phyloP scores from a whole-genome alignment of 2,329 filamentous ascomycete genomes.

The Claviceps pazoutovae region DNA sequence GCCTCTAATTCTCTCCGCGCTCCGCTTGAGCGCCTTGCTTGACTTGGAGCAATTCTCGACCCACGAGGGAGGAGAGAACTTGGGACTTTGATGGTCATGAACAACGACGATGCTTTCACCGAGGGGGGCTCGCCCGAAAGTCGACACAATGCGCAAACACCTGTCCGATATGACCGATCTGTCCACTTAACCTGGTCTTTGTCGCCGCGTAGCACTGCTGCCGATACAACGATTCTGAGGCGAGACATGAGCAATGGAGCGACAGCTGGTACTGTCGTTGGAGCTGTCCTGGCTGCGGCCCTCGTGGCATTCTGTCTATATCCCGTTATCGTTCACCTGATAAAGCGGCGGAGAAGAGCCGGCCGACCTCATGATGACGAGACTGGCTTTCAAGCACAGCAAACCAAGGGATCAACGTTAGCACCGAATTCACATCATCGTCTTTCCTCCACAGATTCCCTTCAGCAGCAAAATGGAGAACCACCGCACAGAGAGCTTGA shows the following conservation, averaged over 20 bases:
- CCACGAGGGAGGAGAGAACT: neutral
- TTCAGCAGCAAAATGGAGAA: constrained; percentile 17
- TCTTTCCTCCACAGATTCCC: constrained; percentile 23
- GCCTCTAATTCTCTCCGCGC: neutral
- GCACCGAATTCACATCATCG: constrained; percentile 15
- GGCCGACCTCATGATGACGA: constrained; percentile 17
- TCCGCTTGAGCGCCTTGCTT: neutral
- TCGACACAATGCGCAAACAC: neutral
- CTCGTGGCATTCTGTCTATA: constrained; percentile 25
- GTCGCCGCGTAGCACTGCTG: neutral
- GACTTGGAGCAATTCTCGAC: neutral
- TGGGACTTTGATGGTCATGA: neutral
- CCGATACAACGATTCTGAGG: constrained; percentile 11
- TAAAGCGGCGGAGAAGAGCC: constrained; percentile 15
- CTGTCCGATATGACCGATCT: neutral
- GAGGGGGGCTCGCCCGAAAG: neutral
- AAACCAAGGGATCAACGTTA: constrained; percentile 5
- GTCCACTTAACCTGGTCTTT: neutral
- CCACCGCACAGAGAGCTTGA: constrained; percentile 13
- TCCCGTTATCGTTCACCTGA: constrained; percentile 22
- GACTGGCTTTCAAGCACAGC: constrained; percentile 12
- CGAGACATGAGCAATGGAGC: constrained; percentile 20
- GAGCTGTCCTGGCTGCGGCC: constrained; percentile 18
- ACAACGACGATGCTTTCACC: neutral
- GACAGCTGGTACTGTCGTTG: constrained; percentile 25